Evolutionary conservation across 768 basidiomycete species (phyloP).

Genomic region (Coprinopsis sp.): DNA sequence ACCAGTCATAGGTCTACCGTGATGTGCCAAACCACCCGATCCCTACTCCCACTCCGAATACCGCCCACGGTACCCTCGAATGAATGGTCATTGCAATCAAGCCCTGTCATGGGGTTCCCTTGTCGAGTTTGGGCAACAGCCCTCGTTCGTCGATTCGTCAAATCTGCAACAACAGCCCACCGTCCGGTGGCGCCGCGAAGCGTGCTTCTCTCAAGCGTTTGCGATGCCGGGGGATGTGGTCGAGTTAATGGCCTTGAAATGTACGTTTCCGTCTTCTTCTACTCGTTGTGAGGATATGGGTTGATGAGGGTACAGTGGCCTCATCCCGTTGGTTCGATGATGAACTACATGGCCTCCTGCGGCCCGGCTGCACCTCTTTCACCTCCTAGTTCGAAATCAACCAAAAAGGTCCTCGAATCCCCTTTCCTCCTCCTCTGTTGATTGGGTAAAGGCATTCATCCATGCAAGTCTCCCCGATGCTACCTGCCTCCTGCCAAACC

Average conservation of each 20-base stretch:
- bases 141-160: constrained; percentile 44
- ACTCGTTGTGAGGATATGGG: too few species aligned
- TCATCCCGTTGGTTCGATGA: constrained; percentile 60
- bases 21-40: constrained; percentile 21
- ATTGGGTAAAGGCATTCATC: too few species aligned
- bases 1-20: too few species aligned
- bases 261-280: constrained; percentile 22
- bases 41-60: constrained; percentile 26
- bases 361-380: too few species aligned
- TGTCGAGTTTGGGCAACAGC: neutral
- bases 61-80: constrained; percentile 39
- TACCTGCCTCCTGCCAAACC: constrained; percentile 41
- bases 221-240: constrained; percentile 58
- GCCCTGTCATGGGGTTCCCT: constrained; percentile 26
- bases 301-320: constrained; percentile 43
- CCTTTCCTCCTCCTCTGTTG: too few species aligned
- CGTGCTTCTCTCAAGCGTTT: constrained; percentile 46
- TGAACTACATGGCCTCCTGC: constrained; percentile 49
- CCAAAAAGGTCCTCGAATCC: constrained; percentile 41
- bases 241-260: constrained; percentile 52
- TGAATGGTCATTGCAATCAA: constrained; percentile 37
- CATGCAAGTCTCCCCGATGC: constrained; percentile 25
- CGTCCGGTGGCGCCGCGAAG: constrained; percentile 54
- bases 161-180: constrained; percentile 45
- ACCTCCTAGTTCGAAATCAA: constrained; percentile 77